Base-by-base conservation (phyloP, 768 basidiomycete genomes). In the Pulveroboletus sp. region DNA sequence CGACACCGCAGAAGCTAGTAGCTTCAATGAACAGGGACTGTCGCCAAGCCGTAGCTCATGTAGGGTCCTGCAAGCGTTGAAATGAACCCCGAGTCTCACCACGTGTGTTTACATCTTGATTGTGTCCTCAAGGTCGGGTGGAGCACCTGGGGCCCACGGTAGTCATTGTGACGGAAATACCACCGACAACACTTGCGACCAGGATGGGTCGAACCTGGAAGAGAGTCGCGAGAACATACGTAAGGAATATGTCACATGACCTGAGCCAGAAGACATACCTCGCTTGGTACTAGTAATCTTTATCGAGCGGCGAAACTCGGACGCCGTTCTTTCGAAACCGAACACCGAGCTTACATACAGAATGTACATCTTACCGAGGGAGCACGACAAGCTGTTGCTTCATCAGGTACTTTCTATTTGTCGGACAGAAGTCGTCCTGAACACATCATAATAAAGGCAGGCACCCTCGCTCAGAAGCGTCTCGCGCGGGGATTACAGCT, bases 401-500 rank as follows among this genome's bases (percentile, higher is more conserved):
- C 85, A 87, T 62, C 86, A 90, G 75, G 75, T 76, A 56, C 47
- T 43, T 56, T 24, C 17, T 23, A 24, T 20, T 50, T 34, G 34
- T 47, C 32, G 7, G 25, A 13, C 38, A 25, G 19, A 43, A 23
- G 34, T 43, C 35, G 6, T n/a, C 34, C 8, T 11, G 29, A 13
- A 27, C 17, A 27, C 43, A 34, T 42, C 37, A 45, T 41, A 4
- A 41, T 31, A 40, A 58, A 92, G 85, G 81, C 85, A 23, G 97
- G 97, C 20, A 83, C 79, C 52, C 80, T 98, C 16, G 93, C 97
- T 2, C 95, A 98, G 70, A 87, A 92, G 60, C 87, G 97, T 34
- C 83, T 99, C 14, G 95, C 95, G 5, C 80, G 97, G n/a, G 97
- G 97, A 9, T 65, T 95, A 31, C 79, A 78, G 46, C 80, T 98